phyloP scores from a whole-genome alignment of 2,329 filamentous ascomycete species.

The Ophiostoma angusticollis region DNA sequence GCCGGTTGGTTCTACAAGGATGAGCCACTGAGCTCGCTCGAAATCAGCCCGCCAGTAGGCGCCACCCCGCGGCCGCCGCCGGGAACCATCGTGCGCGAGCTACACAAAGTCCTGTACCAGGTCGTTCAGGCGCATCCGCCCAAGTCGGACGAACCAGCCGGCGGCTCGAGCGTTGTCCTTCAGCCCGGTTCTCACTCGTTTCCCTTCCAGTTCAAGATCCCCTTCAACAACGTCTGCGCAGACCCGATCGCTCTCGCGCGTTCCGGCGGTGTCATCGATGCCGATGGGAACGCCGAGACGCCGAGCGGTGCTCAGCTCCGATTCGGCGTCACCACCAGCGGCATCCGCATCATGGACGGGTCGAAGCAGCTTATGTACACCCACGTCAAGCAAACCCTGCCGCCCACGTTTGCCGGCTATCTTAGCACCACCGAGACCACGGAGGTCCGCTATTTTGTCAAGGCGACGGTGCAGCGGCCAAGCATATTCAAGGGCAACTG shows the following conservation, averaged over 20 bases:
- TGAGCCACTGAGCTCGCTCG: slow-evolving; percentile 1
- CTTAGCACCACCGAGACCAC: slow-evolving; percentile 78
- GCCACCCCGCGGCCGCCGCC: slow-evolving; percentile 7
- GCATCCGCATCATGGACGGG: slow-evolving; percentile 50
- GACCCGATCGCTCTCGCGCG: slow-evolving; percentile 39
- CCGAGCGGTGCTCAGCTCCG: slow-evolving; percentile 27
- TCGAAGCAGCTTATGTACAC: slow-evolving; percentile 46
- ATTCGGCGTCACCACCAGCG: slow-evolving; percentile 35
- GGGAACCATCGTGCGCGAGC: slow-evolving; percentile 39
- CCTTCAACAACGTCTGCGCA: slow-evolving; percentile 62
- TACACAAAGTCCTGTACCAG: slow-evolving; percentile 64
- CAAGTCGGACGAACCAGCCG: slow-evolving; percentile 22
- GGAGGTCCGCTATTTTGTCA: slow-evolving; percentile 88
- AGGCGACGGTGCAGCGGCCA: slow-evolving; percentile 85
- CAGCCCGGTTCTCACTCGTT: slow-evolving; percentile 62
- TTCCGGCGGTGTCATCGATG: slow-evolving; percentile 39
- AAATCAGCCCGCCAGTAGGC: not conserved
- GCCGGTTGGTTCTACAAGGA: slow-evolving; percentile 10
- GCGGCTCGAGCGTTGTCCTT: slow-evolving; percentile 39
- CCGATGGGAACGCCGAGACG: slow-evolving; percentile 33
- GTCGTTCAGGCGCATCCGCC: slow-evolving; percentile 61
- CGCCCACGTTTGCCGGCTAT: slow-evolving; percentile 78
- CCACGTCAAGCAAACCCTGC: slow-evolving; percentile 77
- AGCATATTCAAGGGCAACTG: slow-evolving; percentile 86
- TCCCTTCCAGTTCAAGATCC: slow-evolving; percentile 64